Evolutionary conservation across 164 flowering plant genomes (phyloP), one percentile per base, ranked within the genome.

Genomic region (Kingdonia uniflora): DNA sequence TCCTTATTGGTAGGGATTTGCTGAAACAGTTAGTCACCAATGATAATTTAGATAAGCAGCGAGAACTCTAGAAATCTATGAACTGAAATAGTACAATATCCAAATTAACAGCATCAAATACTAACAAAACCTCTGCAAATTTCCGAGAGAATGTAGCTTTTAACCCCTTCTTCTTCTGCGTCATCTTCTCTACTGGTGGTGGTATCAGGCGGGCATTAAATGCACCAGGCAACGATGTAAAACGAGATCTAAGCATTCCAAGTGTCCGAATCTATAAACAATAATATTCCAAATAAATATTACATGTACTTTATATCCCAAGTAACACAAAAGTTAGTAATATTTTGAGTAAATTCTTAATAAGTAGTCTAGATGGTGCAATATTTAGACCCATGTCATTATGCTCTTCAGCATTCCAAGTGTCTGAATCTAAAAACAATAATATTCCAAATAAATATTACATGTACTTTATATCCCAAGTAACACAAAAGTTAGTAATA

Each of bases 371-470:
- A n/a, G n/a, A n/a, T n/a, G n/a, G n/a, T n/a, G n/a, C n/a, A n/a
- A n/a, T n/a, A n/a, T n/a, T n/a, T n/a, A n/a, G n/a, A n/a, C n/a
- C n/a, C n/a, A n/a, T n/a, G n/a, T n/a, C n/a, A n/a, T n/a, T n/a
- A n/a, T n/a, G n/a, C n/a, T n/a, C n/a, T n/a, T n/a, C n/a, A 92
- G 79, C 95, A 92, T 92, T 60, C 91, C 95, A 43, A 92, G 59
- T 13, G 98, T 92, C 44, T 94, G 83, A 62, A 92, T 92, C 98
- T 92, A 73, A 40, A 67, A 69, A 19, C 14, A 29, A 29, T 29
- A 29, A 29, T 29, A 8, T 29, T 29, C 35, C 4, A 29, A 29
- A 29, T 8, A 29, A n/a, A n/a, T n/a, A n/a, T n/a, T n/a, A n/a
- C n/a, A n/a, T n/a, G n/a, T n/a, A n/a, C n/a, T n/a, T n/a, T n/a